phyloP scores from a whole-genome alignment of 495 filamentous ascomycete genomes.

The Xylaria intraflava region DNA sequence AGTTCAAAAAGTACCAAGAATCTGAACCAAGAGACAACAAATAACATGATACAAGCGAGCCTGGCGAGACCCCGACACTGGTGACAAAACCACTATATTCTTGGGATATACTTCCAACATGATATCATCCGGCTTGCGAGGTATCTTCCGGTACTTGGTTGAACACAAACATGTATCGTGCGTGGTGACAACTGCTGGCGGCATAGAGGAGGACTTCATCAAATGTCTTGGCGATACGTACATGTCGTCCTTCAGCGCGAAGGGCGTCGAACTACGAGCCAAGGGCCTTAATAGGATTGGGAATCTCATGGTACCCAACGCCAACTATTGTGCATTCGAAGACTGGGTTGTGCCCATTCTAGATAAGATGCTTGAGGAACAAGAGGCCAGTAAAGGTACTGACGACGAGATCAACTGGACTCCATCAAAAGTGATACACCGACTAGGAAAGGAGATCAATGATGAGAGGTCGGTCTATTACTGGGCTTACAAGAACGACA shows the following conservation, averaged over 20 bases:
- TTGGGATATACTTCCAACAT: conserved; percentile 95
- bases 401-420: conserved; percentile 81
- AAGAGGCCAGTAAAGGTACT: conserved; percentile 64
- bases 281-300: conserved; percentile 93
- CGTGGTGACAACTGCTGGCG: conserved; percentile 94
- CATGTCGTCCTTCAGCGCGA: conserved; percentile 71
- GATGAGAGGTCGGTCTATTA: conserved; percentile 82
- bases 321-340: conserved; percentile 94
- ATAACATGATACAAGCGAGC: conserved; percentile 48
- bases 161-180: conserved; percentile 84
- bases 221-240: conserved; percentile 95
- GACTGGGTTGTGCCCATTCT: conserved; percentile 95
- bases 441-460: conserved; percentile 87
- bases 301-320: conserved; percentile 92
- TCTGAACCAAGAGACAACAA: not conserved
- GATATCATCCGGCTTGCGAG: conserved; percentile 88
- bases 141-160: conserved; percentile 85
- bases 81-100: conserved; percentile 79
- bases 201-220: conserved; percentile 95
- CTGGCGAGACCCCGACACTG: conserved; percentile 68
- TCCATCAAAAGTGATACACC: conserved; percentile 75
- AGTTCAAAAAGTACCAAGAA: conserved; percentile 18
- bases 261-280: conserved; percentile 65
- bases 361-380: conserved; percentile 85
- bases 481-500: conserved; percentile 90